Evolutionary conservation across 768 basidiomycete genomes (phyloP).

Genomic region (Serendipita vermifera): DNA sequence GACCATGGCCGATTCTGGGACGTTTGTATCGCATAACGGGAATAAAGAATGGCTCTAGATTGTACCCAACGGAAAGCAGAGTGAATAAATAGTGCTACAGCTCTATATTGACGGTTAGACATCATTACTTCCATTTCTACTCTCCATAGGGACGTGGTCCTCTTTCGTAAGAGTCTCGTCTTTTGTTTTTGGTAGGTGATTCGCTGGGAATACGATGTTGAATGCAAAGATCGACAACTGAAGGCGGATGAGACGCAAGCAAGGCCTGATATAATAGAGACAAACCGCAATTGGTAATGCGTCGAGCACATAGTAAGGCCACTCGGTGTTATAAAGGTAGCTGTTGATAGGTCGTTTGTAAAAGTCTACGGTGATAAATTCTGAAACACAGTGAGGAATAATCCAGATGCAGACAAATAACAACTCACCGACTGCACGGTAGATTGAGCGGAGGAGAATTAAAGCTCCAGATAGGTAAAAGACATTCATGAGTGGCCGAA

Average conservation of each 20-base stretch:
- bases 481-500: not conserved
- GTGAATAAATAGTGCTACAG: no score
- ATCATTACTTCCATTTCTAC: no score
- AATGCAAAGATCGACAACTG: not conserved
- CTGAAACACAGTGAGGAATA: not conserved
- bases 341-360: not conserved
- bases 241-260: no score
- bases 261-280: not conserved
- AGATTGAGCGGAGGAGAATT: not conserved
- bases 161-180: not conserved
- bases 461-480: not conserved
- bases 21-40: constrained; percentile 19
- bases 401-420: not conserved
- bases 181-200: not conserved
- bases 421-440: not conserved
- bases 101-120: no score
- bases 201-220: not conserved
- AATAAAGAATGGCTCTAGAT: constrained; percentile 19
- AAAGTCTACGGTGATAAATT: constrained; percentile 1
- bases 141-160: not conserved
- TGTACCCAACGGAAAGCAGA: no score
- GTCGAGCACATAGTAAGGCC: constrained; percentile 5
- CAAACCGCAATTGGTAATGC: not conserved
- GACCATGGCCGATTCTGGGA: constrained; percentile 16
- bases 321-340: not conserved